Evolutionary conservation across 305 asterid species (phyloP), one percentile per base, ranked within the genome.

Genomic region (Withania somnifera): DNA sequence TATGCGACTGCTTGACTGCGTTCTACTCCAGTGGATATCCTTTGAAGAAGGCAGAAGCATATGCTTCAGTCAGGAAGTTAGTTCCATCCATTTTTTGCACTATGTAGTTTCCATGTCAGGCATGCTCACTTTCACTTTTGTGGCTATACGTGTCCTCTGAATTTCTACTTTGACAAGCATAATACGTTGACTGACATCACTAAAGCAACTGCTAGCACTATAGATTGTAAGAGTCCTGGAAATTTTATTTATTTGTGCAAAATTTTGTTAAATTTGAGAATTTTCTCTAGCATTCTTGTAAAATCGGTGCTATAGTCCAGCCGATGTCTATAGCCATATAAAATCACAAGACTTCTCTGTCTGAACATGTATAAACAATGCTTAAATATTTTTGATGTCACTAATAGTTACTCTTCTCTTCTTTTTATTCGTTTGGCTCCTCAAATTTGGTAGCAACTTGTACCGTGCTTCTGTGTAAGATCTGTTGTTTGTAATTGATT

Each of bases 1-100:
- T 91, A 81, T 94, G 99, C 80, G 97, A 95, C 79, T 95, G 98
- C 82, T 89, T 95, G 90, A 90, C 94, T 86, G 99, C 97, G 63
- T 95, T 94, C 91, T 87, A 95, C 76, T 94, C 97, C 38, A 82
- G 89, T 71, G 97, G 95, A 36, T 95, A 91, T 87, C 99, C 98
- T 47, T 86, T 95, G 86, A 81, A 90, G 85, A 94, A 91, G 91
- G 99, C 95, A 73, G 97, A 92, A 87, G 94, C 97, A 54, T 94
- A 93, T 86, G 93, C 99, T 32, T 91, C 92, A 78, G 85, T 92
- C 50, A 91, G 98, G 86, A 95, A 90, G 99, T 95, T 90, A 85
- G 92, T 75, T 61, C 45, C 50, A 15, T 58, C 61, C 64, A 47
- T 32, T 47, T 60, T n/a, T 42, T 50, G 69, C 47, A n/a, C 40